A percentile compares a stretch with the other conserved stretches of the same genome.
phyloP scores from a whole-genome alignment of 1,139 yeast species.

The Saccharomyces hybrid region DNA sequence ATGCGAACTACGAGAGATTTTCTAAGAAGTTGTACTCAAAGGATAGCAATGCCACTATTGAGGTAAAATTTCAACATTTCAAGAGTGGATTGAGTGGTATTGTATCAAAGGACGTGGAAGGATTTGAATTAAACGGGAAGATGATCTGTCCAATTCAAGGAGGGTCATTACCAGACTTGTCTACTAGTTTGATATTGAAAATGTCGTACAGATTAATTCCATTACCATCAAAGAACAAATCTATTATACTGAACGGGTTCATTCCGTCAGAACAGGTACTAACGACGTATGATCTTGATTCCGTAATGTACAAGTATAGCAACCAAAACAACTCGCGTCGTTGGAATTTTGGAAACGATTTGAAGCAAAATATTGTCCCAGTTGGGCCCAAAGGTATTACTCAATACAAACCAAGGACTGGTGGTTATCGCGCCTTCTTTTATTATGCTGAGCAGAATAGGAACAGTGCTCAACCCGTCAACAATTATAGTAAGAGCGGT shows the following conservation, averaged over 20 bases:
- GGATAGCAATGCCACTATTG: constrained; percentile 22
- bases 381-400: constrained; percentile 35
- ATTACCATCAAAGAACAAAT: constrained; percentile 50
- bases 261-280: constrained; percentile 56
- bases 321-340: constrained; percentile 19
- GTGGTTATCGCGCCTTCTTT: constrained; percentile 37
- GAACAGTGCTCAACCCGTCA: constrained; percentile 15
- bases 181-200: constrained; percentile 48
- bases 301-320: constrained; percentile 39
- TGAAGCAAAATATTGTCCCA: constrained; percentile 28
- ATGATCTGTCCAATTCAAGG: constrained; percentile 54
- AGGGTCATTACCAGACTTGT: constrained; percentile 47
- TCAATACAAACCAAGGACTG: constrained; percentile 36
- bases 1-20: constrained; percentile 34
- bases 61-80: constrained; percentile 40
- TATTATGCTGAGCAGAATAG: constrained; percentile 17
- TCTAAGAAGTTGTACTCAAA: constrained; percentile 30
- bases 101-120: constrained; percentile 39
- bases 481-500: neutral
- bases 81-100: constrained; percentile 63
- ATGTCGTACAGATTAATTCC: constrained; percentile 57
- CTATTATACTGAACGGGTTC: constrained; percentile 78
- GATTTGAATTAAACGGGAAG: constrained; percentile 41
- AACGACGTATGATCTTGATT: constrained; percentile 60
- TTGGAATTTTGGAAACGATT: constrained; percentile 27